Base-by-base conservation (phyloP, 2,329 filamentous ascomycete species). In the Cladosporium halotolerans region DNA sequence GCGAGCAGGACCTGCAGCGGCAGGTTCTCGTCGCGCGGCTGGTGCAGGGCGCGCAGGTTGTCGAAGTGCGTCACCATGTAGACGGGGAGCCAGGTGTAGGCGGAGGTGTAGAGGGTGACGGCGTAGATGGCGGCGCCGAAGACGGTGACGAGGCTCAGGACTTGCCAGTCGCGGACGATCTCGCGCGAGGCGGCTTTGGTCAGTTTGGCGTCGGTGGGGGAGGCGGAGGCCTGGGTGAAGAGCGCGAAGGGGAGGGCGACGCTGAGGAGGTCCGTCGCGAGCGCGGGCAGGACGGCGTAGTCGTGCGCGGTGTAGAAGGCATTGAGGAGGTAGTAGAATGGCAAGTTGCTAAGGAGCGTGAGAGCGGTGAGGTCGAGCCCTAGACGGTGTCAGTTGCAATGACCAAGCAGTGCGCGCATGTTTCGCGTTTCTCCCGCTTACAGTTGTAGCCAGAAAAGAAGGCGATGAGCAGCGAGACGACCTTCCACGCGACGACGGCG, bases 391-490 rank as follows among this genome's bases (percentile, higher is more conserved):
- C 16, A 41, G 34, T 38, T 43, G 31, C 36, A 39, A 45, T 18
- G 28, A 47, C 41, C 28, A n/a, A n/a, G n/a, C n/a, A 31, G 9
- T 34, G 16, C 16, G 36, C 36, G 36, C 14, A 19, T 9, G 45
- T 41, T 31, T 51, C 36, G 45, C 11, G 6, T 18, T 45, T 40
- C 31, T 47, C 34, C 42, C 14, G 44, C 73, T 82, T 78, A 71
- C 86, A 83, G 69, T 95, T 89, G 66, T 86, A 88, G 58, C 83
- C 78, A 41, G 83, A 76, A 62, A 80, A 80, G 89, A 89, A 96
- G 44, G 81, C 85, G 44, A 91, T 65, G 19, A 76, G 81, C 50
- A 95, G 76, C 67, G 90, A 84, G 44, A 83, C 68, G 36, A 74
- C 67, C 80, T 88, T 78, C 74, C 76, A 80, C 9, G 62, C 76